Base-by-base conservation (phyloP, 1,139 yeast genomes). In the Geotrichum fermentans region DNA sequence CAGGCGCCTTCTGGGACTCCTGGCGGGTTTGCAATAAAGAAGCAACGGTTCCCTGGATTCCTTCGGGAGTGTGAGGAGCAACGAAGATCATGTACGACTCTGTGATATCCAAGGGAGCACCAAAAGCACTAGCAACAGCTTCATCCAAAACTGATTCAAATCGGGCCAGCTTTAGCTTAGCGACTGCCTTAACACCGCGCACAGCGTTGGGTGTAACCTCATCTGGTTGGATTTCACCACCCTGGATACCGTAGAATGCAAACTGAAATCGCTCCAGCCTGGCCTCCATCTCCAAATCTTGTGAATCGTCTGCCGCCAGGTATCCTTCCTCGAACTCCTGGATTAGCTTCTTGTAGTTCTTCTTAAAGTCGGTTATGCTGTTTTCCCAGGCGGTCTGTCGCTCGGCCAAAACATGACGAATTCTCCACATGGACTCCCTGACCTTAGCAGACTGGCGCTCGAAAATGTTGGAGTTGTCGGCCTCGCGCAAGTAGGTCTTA, bases 381-480 rank as follows among this genome's bases (percentile, higher is more conserved):
- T 81, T 73, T 57, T 78, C 80, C 63, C 77, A 80, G 0, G 90
- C 81, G 53, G 79, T 79, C 59, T 84, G 86, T 64, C 97, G 79
- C 68, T 92, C 97, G 58, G 89, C 79, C 50, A 92, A 73, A 10
- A 87, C 96, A 63, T 85, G 94, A 64, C 88, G 83, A 58, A 92
- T 86, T 59, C 87, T 72, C 78, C 80, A 74, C 86, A 82, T 79
- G 1, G 87, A 75, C 30, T 73, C 70, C 55, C 78, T 72, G 40
- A 81, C 71, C 47, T 68, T 67, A 13, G 72, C 74, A 32, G 73
- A 66, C 21, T 71, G 62, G 2, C 66, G 64, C 45, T 69, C 67
- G 57, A 73, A 75, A n/a, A 50, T 52, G 26, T 55, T 56, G 26
- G 71, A 66, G 61, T 79, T 55, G 64, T 73, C 66, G 64, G 73